Percentiles rank a stretch among this genome's conserved stretches.
These are phyloP conservation scores for Cryoendolithus antarcticus DNA, from an alignment of 2,329 filamentous ascomycete species.

Conservation along the genomic window DNA sequence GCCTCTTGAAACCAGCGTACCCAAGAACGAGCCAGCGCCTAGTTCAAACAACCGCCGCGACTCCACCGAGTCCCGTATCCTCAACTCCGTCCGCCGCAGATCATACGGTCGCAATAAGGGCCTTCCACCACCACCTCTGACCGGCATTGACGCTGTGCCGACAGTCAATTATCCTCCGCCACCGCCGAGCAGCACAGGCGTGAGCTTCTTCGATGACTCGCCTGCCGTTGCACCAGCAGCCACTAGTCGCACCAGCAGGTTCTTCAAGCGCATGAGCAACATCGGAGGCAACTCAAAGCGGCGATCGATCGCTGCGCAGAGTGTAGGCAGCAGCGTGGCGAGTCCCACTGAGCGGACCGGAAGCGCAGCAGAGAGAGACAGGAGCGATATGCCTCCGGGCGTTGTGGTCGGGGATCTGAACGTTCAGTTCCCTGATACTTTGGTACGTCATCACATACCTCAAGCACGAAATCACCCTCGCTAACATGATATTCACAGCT, in stretches of 20 bases:
- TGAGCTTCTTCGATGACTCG: slow-evolving; percentile 11
- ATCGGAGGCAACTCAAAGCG: slow-evolving; percentile 33
- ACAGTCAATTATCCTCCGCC: background rate
- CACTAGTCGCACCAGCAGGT: slow-evolving; percentile 43
- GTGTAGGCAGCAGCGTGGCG: background rate
- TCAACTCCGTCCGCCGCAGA: slow-evolving; percentile 11
- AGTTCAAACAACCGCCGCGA: no score
- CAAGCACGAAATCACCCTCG: no score
- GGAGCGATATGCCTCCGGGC: slow-evolving; percentile 36
- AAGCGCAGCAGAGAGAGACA: slow-evolving; percentile 8
- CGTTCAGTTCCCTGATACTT: slow-evolving; percentile 89
- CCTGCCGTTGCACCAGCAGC: slow-evolving; percentile 2
- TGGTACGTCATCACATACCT: slow-evolving; percentile 33
- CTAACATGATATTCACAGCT: slow-evolving; percentile 32
- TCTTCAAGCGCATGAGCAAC: slow-evolving; percentile 50
- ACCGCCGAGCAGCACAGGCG: slow-evolving; percentile 6
- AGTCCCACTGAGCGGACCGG: slow-evolving; percentile 5
- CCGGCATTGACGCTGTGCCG: slow-evolving; percentile 6
- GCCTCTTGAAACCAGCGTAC: background rate
- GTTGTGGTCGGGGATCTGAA: slow-evolving; percentile 81
- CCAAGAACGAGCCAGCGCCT: slow-evolving; percentile 4
- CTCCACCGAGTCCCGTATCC: slow-evolving; percentile 6
- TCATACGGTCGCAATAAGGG: slow-evolving; percentile 11
- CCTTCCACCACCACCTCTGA: slow-evolving; percentile 5
- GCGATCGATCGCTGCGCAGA: slow-evolving; percentile 16